Percentiles rank a stretch among this genome's conserved stretches.
phyloP scores from a whole-genome alignment of 2,329 filamentous ascomycete genomes.

The Mycogone perniciosa region DNA sequence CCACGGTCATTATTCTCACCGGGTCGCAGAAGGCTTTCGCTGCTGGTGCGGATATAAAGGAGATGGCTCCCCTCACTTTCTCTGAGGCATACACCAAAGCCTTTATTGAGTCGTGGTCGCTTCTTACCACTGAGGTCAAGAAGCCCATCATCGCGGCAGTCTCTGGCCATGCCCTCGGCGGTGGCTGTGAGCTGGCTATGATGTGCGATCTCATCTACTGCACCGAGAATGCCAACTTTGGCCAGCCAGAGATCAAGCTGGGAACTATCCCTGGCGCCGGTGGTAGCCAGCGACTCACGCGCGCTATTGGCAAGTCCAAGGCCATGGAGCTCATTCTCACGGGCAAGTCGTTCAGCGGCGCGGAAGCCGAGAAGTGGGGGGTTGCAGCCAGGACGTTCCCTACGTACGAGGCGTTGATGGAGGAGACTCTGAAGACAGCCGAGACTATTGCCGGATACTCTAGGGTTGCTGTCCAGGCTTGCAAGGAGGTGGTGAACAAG shows the following conservation, averaged over 20 bases:
- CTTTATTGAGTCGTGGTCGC: slow-evolving; percentile 94
- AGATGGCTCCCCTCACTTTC: slow-evolving; percentile 93
- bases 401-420: slow-evolving; percentile 73
- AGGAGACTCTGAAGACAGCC: slow-evolving; percentile 74
- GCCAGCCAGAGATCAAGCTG: slow-evolving; percentile 94
- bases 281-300: slow-evolving; percentile 81
- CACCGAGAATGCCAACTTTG: slow-evolving; percentile 79
- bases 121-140: slow-evolving; percentile 75
- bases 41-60: slow-evolving; percentile 96
- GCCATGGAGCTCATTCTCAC: slow-evolving; percentile 92
- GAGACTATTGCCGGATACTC: slow-evolving; percentile 85
- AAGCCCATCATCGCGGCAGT: slow-evolving; percentile 94
- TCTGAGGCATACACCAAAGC: slow-evolving; percentile 77
- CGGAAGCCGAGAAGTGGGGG: slow-evolving; percentile 84
- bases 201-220: slow-evolving; percentile 97
- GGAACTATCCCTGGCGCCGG: slow-evolving; percentile 89
- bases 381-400: slow-evolving; percentile 78
- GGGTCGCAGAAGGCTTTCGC: slow-evolving; percentile 88
- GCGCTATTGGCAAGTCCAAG: slow-evolving; percentile 73
- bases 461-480: slow-evolving; percentile 77
- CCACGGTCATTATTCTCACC: slow-evolving; percentile 76
- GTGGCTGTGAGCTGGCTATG: slow-evolving; percentile 92
- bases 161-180: slow-evolving; percentile 88
- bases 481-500: slow-evolving; percentile 99
- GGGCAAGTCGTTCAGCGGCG: slow-evolving; percentile 74